Base-by-base conservation (phyloP, 805 yeast species). In the Millerago galiae region DNA sequence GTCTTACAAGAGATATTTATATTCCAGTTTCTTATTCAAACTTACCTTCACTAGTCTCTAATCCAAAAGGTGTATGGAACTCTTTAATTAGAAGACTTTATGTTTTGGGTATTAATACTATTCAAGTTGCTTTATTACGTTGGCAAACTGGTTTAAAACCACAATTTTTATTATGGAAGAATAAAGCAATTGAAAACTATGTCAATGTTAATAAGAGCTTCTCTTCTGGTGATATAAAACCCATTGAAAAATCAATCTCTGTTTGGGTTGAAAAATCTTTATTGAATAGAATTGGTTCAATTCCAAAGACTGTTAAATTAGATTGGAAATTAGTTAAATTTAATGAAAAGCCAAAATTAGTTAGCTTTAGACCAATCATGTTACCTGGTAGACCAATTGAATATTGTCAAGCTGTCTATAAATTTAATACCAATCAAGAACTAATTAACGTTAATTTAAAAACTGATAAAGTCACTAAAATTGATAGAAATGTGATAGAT, bases 161-260 rank as follows among this genome's bases (percentile, higher is more conserved):
- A 27, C 66, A 77, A 34, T 83, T 82, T 50, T 59, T 78, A 16
- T 74, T 79, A 46, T 90, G 96, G 96, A 86, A 85, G 61, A 91
- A 88, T 62, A 73, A 72, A 26, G 95, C 95, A 8, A 79, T 90
- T 52, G 87, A 87, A 52, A 70, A 69, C 39, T 89, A 79, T 60
- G 83, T 83, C 25, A 75, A 76, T 44, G 82, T 86, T n/a, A 88
- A 90, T 64, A 79, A 80, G 55, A 80, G 88, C 3, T 90, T 90
- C 68, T 91, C 95, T 3, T 58, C 68, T 15, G 70, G 68, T 27
- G 69, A 80, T 49, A 56, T 87, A 36, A 65, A 61, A 28, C 53
- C 69, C 12, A 65, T 78, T 11, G 68, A 67, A 44, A 65, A 68
- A 34, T 55, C 62, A 13, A 66, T 79, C 17, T 71, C 83, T 3